Evolutionary conservation across 345 rosid species (phyloP).

Genomic region (Durio zibethinus): DNA sequence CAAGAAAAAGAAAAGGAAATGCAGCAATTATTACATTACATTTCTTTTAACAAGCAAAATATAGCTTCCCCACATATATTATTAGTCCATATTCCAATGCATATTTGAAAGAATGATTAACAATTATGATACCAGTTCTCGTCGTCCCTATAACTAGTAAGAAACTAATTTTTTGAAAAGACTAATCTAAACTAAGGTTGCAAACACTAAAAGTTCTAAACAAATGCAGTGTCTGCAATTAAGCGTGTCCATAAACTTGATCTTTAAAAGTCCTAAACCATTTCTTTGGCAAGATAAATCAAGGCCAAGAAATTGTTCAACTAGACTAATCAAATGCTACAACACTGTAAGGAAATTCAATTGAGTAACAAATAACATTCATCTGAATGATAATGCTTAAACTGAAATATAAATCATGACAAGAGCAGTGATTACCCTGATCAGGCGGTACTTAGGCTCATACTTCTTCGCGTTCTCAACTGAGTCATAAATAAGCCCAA

Average conservation of each 20-base stretch:
- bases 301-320: not conserved
- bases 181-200: not conserved
- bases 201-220: not conserved
- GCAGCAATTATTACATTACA: not conserved
- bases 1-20: no score
- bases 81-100: not conserved
- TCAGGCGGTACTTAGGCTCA: constrained; percentile 70
- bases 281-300: not conserved
- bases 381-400: not conserved
- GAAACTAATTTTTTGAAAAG: not conserved
- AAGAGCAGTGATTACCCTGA: constrained; percentile 45
- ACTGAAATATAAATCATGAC: no score
- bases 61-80: not conserved
- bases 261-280: not conserved
- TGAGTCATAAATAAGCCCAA: constrained; percentile 63
- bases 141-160: not conserved
- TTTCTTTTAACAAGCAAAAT: not conserved
- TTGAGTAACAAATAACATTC: not conserved
- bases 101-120: not conserved
- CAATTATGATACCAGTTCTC: not conserved
- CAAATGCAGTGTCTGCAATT: not conserved
- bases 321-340: not conserved
- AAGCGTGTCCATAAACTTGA: not conserved
- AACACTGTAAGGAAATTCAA: not conserved
- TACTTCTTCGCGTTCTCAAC: constrained; percentile 65